Base-by-base conservation (phyloP, 306 rosid genomes). In the Cercis canadensis region DNA sequence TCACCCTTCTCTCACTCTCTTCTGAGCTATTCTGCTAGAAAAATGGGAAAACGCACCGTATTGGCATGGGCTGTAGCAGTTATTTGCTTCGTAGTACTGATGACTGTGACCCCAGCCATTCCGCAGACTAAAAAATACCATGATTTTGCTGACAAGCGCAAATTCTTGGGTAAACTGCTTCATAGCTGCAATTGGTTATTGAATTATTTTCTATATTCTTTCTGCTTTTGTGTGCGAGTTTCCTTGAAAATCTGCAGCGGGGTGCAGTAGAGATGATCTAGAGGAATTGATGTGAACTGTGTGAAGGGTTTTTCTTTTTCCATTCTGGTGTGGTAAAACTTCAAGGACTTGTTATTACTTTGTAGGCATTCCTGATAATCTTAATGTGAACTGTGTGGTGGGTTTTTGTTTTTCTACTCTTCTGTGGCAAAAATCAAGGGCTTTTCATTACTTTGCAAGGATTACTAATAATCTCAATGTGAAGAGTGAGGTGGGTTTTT, bases 61-160 rank as follows among this genome's bases (percentile, higher is more conserved):
- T 87, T 58, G 68, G 85, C 80, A 8, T 90, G 88, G 89, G 41
- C 33, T 5, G 76, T 86, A 3, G 93, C 93, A 39, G 47, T 85
- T 32, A 2, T 86, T 21, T 77, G 84, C 83, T 93, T 90, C 82
- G 5, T 87, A 3, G 87, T 90, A 5, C 75, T 90, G 52, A 93
- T 93, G 98, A 40, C 79, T 75, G 80, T 85, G 7, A 90, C 94
- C 68, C 98, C 98, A 1, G 70, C 87, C 15, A 88, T 93, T 57
- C 97, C 92, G 41, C 97, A 93, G 85, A 76, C 87, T 14, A 87
- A 93, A 77, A 86, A 76, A 4, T 93, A 90, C 62, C 97, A 93
- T 46, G 74, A 90, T 81, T 93, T 93, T 66, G 96, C 97, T 31
- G 98, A 93, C 67, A 84, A 90, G 14, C 92, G 97, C 80, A 67